These are phyloP conservation scores for Leucosporidium yakuticum DNA, from an alignment of 768 basidiomycete species.

Conservation along the genomic window DNA sequence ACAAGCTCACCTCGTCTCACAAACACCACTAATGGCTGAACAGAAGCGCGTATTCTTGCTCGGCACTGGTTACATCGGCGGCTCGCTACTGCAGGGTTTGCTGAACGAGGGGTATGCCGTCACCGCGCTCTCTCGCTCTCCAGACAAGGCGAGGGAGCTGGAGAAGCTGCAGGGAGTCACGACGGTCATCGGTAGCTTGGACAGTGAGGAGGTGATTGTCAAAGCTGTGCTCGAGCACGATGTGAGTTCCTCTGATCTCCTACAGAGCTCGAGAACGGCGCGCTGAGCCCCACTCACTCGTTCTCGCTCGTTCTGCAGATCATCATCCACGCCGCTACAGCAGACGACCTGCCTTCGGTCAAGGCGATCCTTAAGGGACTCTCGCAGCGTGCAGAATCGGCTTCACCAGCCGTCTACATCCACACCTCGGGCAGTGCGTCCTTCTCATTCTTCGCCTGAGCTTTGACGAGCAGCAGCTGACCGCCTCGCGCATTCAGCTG, in stretches of 20 bases:
- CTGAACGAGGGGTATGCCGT: slow-evolving; percentile 19
- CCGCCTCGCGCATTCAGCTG: slow-evolving; percentile 7
- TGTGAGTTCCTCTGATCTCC: slow-evolving; percentile 6
- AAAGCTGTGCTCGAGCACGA: slow-evolving; percentile 18
- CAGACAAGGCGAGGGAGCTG: slow-evolving; percentile 21
- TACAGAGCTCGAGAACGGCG: not conserved
- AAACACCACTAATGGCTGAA: too few species aligned
- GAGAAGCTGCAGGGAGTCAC: slow-evolving; percentile 15
- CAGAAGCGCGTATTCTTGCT: slow-evolving; percentile 29
- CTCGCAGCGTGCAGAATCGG: not conserved
- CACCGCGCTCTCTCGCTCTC: slow-evolving; percentile 13
- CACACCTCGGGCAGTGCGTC: slow-evolving; percentile 30
- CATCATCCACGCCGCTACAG: slow-evolving; percentile 31
- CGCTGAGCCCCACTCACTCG: too few species aligned
- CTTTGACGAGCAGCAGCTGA: not conserved
- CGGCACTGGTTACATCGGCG: slow-evolving; percentile 32
- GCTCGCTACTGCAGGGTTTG: slow-evolving; percentile 15
- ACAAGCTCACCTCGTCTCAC: too few species aligned
- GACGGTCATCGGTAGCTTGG: slow-evolving; percentile 17
- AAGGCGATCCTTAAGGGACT: slow-evolving; percentile 28
- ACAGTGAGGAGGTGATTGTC: slow-evolving; percentile 16
- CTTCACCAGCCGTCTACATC: slow-evolving; percentile 26
- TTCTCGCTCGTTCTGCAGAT: slow-evolving; percentile 4
- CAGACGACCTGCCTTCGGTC: slow-evolving; percentile 32
- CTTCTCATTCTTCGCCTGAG: not conserved